These are phyloP conservation scores for Boehmeria nivea DNA, from an alignment of 306 rosid species.

Conservation along the genomic window DNA sequence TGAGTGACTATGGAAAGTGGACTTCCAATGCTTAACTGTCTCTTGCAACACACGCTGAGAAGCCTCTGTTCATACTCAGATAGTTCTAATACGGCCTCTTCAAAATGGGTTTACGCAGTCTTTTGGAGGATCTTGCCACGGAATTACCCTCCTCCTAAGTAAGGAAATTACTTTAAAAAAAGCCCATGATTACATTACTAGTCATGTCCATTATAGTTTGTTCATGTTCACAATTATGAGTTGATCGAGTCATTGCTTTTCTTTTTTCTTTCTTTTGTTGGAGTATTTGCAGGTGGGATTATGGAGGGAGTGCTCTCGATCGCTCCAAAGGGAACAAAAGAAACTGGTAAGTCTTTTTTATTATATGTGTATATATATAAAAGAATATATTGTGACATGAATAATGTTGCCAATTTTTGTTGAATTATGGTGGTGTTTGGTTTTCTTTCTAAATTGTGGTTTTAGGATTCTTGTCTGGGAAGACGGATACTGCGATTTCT, in stretches of 20 bases:
- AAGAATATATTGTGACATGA: conserved; percentile 3
- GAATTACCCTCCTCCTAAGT: conserved; percentile 92
- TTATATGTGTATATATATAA: too few relatives aligned
- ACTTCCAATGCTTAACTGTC: conserved; percentile 64
- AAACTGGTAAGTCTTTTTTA: conserved; percentile 51
- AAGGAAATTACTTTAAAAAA: too few relatives aligned
- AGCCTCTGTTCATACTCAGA: conserved; percentile 50
- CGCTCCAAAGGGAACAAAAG: conserved; percentile 82
- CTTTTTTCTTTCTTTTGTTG: too few relatives aligned
- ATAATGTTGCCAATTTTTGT: not conserved
- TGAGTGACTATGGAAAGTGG: conserved; percentile 63
- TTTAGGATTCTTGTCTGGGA: conserved; percentile 96
- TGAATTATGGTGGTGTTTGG: not conserved
- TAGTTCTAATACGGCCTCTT: conserved; percentile 56
- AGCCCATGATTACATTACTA: too few relatives aligned
- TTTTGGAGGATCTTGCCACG: conserved; percentile 84
- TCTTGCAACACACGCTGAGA: conserved; percentile 72
- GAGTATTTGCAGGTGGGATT: conserved; percentile 84
- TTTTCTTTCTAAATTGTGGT: too few relatives aligned
- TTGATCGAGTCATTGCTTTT: conserved; percentile 6
- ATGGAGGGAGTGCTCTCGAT: conserved; percentile 67
- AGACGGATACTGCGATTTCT: conserved; percentile 88
- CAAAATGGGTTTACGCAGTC: conserved; percentile 87
- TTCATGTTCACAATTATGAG: not conserved
- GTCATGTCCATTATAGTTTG: not conserved